Conservation (phyloP, 441 rosid genomes). For the Brassica hybrid region DNA sequence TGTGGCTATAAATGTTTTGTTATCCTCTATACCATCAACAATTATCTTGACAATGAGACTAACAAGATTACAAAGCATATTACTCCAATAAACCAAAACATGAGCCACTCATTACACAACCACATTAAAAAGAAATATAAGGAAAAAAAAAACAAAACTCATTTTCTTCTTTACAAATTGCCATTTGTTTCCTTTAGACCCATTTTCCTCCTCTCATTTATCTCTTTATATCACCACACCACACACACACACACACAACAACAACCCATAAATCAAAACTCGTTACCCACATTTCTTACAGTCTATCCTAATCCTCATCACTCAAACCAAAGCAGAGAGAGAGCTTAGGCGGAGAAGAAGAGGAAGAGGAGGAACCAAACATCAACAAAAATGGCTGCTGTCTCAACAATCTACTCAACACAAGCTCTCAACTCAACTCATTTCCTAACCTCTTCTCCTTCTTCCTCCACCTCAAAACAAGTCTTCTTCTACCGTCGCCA, state of each 20-base stretch:
- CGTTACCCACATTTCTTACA: slow-evolving; percentile 41
- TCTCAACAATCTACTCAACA: slow-evolving; percentile 64
- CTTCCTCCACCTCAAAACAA: slow-evolving; percentile 56
- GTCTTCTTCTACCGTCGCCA: slow-evolving; percentile 52
- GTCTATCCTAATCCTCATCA: slow-evolving; percentile 45
- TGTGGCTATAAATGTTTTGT: slow-evolving; percentile 26
- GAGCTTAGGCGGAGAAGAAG: slow-evolving; percentile 45
- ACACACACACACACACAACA: slow-evolving; percentile 18
- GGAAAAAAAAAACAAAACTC: neutral
- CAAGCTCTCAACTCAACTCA: slow-evolving; percentile 73
- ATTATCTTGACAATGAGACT: slow-evolving; percentile 4
- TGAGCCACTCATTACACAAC: slow-evolving; percentile 31
- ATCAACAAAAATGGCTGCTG: slow-evolving; percentile 62
- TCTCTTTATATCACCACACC: slow-evolving; percentile 41
- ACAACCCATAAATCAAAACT: slow-evolving; percentile 40
- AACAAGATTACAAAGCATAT: slow-evolving; percentile 11
- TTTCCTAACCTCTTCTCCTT: slow-evolving; percentile 63
- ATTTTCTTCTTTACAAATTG: slow-evolving; percentile 43
- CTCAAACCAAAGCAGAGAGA: slow-evolving; percentile 20
- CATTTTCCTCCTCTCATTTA: slow-evolving; percentile 45
- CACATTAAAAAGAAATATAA: neutral
- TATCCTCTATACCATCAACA: slow-evolving; percentile 15
- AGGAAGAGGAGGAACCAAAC: slow-evolving; percentile 19
- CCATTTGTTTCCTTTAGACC: slow-evolving; percentile 49
- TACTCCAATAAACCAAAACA: slow-evolving; percentile 21